phyloP scores from a whole-genome alignment of 257 asterid species.

The Plantago elongata region DNA sequence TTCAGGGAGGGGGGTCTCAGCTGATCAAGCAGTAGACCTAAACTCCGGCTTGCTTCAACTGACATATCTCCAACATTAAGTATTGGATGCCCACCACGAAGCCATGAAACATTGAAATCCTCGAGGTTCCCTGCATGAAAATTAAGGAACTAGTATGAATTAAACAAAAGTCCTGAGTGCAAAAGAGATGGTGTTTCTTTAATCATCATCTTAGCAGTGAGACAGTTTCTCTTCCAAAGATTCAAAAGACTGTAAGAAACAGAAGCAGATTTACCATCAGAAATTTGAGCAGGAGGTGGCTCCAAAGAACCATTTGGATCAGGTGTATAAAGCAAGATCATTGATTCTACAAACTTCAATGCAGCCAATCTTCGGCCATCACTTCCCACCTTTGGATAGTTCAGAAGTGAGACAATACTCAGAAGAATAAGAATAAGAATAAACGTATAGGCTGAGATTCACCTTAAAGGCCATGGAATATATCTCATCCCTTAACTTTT shows the following conservation, averaged over 20 bases:
- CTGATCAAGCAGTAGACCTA: constrained; percentile 84
- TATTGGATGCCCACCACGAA: constrained; percentile 93
- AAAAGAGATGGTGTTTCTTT: neutral
- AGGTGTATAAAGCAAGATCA: constrained; percentile 82
- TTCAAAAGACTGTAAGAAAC: constrained; percentile 2
- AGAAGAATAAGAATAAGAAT: constrained; percentile 6
- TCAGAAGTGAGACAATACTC: constrained; percentile 29
- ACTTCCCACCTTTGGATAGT: constrained; percentile 54
- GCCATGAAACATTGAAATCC: constrained; percentile 84
- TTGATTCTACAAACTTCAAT: constrained; percentile 81
- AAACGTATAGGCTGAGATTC: constrained; percentile 22
- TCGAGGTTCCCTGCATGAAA: constrained; percentile 48
- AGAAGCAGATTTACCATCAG: constrained; percentile 51
- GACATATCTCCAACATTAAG: constrained; percentile 86
- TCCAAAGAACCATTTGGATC: constrained; percentile 78
- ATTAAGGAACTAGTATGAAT: constrained; percentile 10
- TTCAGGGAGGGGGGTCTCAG: constrained; percentile 78
- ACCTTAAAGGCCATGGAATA: constrained; percentile 84
- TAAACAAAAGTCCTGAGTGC: neutral
- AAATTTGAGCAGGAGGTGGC: constrained; percentile 65
- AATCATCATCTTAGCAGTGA: constrained; percentile 7
- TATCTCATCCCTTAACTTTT: constrained; percentile 82
- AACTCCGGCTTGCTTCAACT: constrained; percentile 75
- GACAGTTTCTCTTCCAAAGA: constrained; percentile 8
- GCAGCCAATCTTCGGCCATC: constrained; percentile 94